Conservation (phyloP, 1,284 basidiomycete species). For the Boletellus deceptivus region DNA sequence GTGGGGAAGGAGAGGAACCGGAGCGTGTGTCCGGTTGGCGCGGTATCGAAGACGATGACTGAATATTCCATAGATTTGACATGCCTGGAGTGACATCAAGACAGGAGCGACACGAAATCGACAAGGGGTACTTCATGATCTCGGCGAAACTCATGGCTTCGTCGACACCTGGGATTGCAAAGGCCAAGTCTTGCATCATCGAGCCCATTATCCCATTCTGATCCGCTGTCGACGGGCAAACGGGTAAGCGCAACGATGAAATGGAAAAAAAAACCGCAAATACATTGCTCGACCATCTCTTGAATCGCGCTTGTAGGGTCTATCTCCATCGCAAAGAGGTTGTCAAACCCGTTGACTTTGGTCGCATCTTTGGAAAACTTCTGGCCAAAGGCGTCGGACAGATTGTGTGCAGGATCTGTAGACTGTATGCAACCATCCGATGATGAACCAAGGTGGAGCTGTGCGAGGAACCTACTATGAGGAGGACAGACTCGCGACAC, state of each 20-base stretch:
- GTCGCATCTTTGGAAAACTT: constrained; percentile 99
- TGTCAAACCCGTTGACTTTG: constrained; percentile 97
- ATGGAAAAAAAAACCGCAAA: constrained; percentile 24
- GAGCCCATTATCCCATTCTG: constrained; percentile 94
- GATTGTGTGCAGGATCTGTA: constrained; percentile 98
- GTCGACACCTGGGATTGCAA: constrained; percentile 98
- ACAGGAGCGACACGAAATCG: neutral
- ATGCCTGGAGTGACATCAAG: constrained; percentile 56
- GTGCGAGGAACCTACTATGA: constrained; percentile 70
- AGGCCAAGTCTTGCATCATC: constrained; percentile 99
- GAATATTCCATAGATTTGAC: constrained; percentile 99
- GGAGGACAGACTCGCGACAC: constrained; percentile 85
- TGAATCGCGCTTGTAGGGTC: constrained; percentile 96
- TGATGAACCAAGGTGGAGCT: neutral
- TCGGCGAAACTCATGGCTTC: constrained; percentile 99
- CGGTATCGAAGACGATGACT: constrained; percentile 98
- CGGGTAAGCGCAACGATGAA: constrained; percentile 4
- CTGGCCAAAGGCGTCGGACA: constrained; percentile 98
- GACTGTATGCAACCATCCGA: constrained; percentile 54
- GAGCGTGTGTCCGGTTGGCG: constrained; percentile 96
- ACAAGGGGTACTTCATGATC: constrained; percentile 86
- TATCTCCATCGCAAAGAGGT: constrained; percentile 99
- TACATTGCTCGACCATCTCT: constrained; percentile 98
- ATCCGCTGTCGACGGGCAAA: constrained; percentile 57
- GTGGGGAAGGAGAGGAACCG: constrained; percentile 98